Conservation (phyloP, 2,329 filamentous ascomycete species). For the Sarocladiaceae sp. region DNA sequence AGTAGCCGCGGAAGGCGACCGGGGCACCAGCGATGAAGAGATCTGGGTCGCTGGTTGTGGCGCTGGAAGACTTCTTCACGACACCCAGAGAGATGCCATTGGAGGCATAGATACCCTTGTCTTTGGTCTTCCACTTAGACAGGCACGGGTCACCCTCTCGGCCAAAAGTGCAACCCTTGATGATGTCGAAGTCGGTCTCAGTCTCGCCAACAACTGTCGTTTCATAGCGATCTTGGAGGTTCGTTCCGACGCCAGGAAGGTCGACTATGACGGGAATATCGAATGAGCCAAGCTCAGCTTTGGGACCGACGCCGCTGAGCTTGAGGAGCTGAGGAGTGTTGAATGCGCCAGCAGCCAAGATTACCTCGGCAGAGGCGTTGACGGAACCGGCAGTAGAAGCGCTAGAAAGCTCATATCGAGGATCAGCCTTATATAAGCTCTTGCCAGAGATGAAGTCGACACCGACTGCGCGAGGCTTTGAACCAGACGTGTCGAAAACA, state of each 20-base stretch:
- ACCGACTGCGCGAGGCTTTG: conserved; percentile 26
- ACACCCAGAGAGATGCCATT: conserved; percentile 27
- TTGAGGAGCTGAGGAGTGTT: conserved; percentile 43
- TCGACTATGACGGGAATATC: conserved; percentile 49
- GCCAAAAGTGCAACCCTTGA: conserved; percentile 24
- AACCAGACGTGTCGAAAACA: conserved; percentile 25
- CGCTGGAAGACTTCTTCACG: conserved; percentile 22
- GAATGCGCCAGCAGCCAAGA: conserved; percentile 42
- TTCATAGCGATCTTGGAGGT: conserved; percentile 31
- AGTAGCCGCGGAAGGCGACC: conserved; percentile 35
- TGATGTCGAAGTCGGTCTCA: conserved; percentile 27
- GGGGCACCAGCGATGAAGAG: conserved; percentile 34
- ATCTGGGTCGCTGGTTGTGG: conserved; percentile 17
- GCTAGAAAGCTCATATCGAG: conserved; percentile 15
- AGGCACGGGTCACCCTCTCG: conserved; percentile 20
- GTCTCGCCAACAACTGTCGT: not conserved
- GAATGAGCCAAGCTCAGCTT: conserved; percentile 31
- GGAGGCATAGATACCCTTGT: conserved; percentile 26
- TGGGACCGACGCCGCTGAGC: conserved; percentile 39
- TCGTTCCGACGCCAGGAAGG: conserved; percentile 56
- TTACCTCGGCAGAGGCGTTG: conserved; percentile 38
- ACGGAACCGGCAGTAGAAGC: conserved; percentile 15
- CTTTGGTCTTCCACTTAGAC: conserved; percentile 11
- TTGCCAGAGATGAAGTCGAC: conserved; percentile 25
- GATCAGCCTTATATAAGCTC: conserved; percentile 20